Conservation (phyloP, 2,329 filamentous ascomycete species). For the Shiraia bambusicola region DNA sequence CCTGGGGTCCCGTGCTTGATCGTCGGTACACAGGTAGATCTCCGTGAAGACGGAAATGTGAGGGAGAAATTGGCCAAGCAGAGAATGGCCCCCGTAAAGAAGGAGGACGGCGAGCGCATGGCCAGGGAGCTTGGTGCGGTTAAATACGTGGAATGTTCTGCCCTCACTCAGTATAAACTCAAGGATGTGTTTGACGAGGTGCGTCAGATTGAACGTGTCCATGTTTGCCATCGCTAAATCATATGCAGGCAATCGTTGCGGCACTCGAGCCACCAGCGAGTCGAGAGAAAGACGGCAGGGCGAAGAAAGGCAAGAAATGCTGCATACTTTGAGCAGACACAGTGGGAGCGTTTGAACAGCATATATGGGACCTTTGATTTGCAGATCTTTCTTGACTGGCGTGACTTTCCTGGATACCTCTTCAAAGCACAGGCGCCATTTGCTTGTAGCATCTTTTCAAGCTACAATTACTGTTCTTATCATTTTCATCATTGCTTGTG, state of each 20-base stretch:
- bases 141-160: conserved; percentile 98
- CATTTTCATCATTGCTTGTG: conserved; percentile 29
- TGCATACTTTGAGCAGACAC: conserved; percentile 36
- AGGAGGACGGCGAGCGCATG: conserved; percentile 93
- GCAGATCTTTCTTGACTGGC: conserved; percentile 34
- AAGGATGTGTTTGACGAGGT: conserved; percentile 99
- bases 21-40: conserved; percentile 95
- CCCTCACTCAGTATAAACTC: conserved; percentile 94
- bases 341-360: conserved; percentile 9
- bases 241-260: conserved; percentile 81
- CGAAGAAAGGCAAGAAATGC: conserved; percentile 42
- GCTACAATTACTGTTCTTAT: conserved; percentile 8
- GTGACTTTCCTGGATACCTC: conserved; percentile 46
- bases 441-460: conserved; percentile 41
- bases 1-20: conserved; percentile 97
- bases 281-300: conserved; percentile 59
- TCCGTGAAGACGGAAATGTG: conserved; percentile 84
- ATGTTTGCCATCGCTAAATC: conserved; percentile 8
- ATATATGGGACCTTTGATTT: conserved; percentile 28
- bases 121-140: conserved; percentile 96
- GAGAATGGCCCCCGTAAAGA: conserved; percentile 90
- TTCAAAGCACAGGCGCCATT: conserved; percentile 41
- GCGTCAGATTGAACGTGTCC: conserved; percentile 34
- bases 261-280: conserved; percentile 83
- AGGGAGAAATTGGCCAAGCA: conserved; percentile 91